Base-by-base conservation (phyloP, 73 alveolate species). In the Stentor coeruleus region DNA sequence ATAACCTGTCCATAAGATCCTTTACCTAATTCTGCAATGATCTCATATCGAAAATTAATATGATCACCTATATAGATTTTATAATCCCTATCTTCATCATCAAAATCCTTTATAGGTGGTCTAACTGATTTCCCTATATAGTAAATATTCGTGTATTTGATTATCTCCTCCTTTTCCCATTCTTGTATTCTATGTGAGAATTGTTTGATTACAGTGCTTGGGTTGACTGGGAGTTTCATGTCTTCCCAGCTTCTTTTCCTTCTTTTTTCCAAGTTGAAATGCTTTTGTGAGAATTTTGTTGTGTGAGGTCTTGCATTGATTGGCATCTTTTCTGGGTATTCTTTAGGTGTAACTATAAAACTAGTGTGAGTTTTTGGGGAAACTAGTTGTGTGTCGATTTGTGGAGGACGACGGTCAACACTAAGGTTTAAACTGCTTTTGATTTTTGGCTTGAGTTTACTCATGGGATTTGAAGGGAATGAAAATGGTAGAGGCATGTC, bases 101-200 rank as follows among this genome's bases (percentile, higher is more conserved):
- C 99, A 66, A 88, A 94, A 26, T 95, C 97, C 55, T 79, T 57
- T 76, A 90, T 92, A 36, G 82, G 30, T 57, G 58, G 39, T 20
- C 58, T 33, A 3, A 38, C 88, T 4, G 33, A 2, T 4, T 42
- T 41, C 26, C 88, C 82, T 3, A 85, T 28, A 59, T 55, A 85
- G 30, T 57, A 85, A 3, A 85, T 42, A 30, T 31, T 58, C 79
- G 81, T 76, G 82, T 14, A 58, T 15, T 80, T 84, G 3, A 83
- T 3, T 0, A 82, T 58, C 37, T 85, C 91, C 35, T 41, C 36
- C 79, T 83, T 35, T 82, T 85, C 89, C 14, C 6, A 79, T 3
- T 81, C 84, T 20, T 83, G 39, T 35, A 85, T 75, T 3, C 59
- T 28, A 36, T 38, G 28, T 3, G 35, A n/a, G 38, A 75, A 75